Base-by-base conservation (phyloP, 1,139 yeast species). In the Lodderomyces pseudojiufengensis region DNA sequence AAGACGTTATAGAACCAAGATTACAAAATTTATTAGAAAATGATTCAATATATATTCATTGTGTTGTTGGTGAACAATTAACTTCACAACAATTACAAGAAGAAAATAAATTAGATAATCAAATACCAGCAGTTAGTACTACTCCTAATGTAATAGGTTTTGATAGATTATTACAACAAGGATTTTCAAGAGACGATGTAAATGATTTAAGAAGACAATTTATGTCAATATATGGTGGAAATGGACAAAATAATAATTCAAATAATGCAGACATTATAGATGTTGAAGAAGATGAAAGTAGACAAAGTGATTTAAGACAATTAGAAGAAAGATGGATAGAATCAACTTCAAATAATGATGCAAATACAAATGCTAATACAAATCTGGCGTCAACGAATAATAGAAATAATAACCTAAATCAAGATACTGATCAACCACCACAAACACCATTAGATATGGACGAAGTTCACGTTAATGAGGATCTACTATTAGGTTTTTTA, bases 281-380 rank as follows among this genome's bases (percentile, higher is more conserved):
- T 51, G 49, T 66, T 33, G 75, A 66, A 45, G 73, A 68, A 40
- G 67, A 63, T 36, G 74, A 69, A 39, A 48, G 45, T 22, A 46
- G 65, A 16, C 63, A 58, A 47, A 53, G 48, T 47, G 68, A 68
- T 25, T 56, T 76, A 5, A 55, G 87, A 35, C 83, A 80, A 44
- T 57, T 87, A 44, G 97, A 88, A 53, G 97, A 88, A 48, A 70
- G 88, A 40, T 88, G 96, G 96, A 84, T 88, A 42, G 95, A 88
- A 50, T 80, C 84, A 33, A 83, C 92, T 0, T 87, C 78, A 6
- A 70, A 60, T 36, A 54, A 49, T 5, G 44, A 40, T 14, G 39
- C 50, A 3, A 34, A 3, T 33, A 33, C 31, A n/a, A 16, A 5
- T n/a, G n/a, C 31, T n/a, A 15, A 8, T 10, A 36, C 41, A 16